A percentile compares a stretch with the other conserved stretches of the same genome.
These are phyloP conservation scores for Penicillium manginii DNA, from an alignment of 495 filamentous ascomycete genomes.

Conservation along the genomic window DNA sequence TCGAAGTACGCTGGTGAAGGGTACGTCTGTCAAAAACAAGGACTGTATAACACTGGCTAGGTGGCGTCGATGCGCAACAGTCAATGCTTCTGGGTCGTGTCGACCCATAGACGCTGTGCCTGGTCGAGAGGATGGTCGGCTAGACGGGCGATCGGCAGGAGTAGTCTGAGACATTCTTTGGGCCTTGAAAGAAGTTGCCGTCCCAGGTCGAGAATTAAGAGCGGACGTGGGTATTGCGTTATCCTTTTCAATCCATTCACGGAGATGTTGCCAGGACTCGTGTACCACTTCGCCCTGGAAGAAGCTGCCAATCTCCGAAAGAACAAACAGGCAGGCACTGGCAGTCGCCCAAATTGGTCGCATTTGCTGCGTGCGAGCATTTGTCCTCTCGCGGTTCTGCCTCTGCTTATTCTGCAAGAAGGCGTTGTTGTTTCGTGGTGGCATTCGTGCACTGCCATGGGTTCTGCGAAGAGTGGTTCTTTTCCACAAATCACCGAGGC, in stretches of 20 bases:
- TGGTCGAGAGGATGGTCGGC: constrained; percentile 17
- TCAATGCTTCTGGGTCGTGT: constrained; percentile 83
- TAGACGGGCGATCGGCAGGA: constrained; percentile 8
- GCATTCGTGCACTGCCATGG: constrained; percentile 69
- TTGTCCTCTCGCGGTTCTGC: constrained; percentile 60
- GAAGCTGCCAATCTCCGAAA: constrained; percentile 82
- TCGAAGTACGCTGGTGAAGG: constrained; percentile 73
- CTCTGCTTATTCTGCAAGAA: constrained; percentile 58
- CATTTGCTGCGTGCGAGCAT: constrained; percentile 63
- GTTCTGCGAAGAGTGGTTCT: constrained; percentile 74
- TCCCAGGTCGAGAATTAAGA: constrained; percentile 44
- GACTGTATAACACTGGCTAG: constrained; percentile 66
- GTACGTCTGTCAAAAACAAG: constrained; percentile 69
- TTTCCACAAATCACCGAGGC: constrained; percentile 82
- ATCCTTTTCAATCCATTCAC: constrained; percentile 57
- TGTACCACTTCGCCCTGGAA: constrained; percentile 89
- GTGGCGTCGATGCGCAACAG: constrained; percentile 76
- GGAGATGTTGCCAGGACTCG: constrained; percentile 69
- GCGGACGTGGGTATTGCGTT: constrained; percentile 18
- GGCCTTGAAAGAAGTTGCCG: constrained; percentile 36
- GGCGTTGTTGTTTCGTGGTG: constrained; percentile 62
- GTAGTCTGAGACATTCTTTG: constrained; percentile 8
- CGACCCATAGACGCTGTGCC: constrained; percentile 39
- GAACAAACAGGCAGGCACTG: constrained; percentile 81
- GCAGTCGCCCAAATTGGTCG: constrained; percentile 85